Conservation (phyloP, 75 land plant species). For the Cryptomeria japonica region DNA sequence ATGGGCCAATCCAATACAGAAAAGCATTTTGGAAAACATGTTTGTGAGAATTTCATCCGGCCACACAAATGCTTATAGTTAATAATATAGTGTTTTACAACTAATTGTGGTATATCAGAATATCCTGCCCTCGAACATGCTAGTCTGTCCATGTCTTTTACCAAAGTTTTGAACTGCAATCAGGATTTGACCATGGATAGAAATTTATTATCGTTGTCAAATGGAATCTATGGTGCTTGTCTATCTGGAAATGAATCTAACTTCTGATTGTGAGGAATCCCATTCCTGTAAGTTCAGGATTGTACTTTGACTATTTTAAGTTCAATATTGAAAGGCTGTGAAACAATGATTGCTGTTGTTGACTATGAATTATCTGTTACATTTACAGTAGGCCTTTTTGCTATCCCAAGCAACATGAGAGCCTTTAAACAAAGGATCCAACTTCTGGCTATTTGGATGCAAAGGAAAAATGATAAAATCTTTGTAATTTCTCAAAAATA, state of each 20-base stretch:
- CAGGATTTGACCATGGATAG: background rate
- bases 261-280: background rate
- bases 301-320: background rate
- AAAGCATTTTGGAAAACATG: background rate
- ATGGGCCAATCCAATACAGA: background rate
- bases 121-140: background rate
- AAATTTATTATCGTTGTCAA: background rate
- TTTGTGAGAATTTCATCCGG: background rate
- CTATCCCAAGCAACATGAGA: too few relatives aligned
- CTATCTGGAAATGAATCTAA: too few relatives aligned
- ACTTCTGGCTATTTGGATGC: background rate
- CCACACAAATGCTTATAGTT: background rate
- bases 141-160: background rate
- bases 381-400: too few relatives aligned
- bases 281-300: background rate
- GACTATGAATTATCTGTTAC: too few relatives aligned
- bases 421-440: background rate
- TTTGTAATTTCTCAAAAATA: background rate
- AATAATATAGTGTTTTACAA: background rate
- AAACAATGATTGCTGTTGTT: too few relatives aligned
- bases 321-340: background rate
- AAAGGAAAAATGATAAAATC: background rate
- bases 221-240: too few relatives aligned
- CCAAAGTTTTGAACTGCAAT: background rate
- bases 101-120: background rate